Conservation (phyloP, 192 early-diverging fungal genomes). For the Backusella sp. region DNA sequence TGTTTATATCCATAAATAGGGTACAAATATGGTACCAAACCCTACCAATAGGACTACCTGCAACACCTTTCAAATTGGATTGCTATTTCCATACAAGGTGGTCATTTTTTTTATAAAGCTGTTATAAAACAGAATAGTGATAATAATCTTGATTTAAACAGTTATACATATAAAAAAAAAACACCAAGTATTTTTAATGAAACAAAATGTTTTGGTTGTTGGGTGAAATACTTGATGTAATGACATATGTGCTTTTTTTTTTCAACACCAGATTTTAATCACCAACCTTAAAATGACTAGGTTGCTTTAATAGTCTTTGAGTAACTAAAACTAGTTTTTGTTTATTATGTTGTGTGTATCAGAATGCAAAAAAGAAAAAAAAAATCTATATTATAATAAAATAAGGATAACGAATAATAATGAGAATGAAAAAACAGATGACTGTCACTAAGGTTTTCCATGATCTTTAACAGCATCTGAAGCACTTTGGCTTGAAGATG, state of each 20-base stretch:
- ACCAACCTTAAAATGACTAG: neutral
- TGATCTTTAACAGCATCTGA: conserved; percentile 32
- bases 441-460: neutral
- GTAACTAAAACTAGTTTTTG: neutral
- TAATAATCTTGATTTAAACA: no score
- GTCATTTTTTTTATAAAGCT: no score
- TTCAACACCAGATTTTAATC: neutral
- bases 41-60: no score
- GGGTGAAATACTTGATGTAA: neutral
- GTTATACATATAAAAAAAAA: no score
- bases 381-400: neutral
- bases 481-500: conserved; percentile 35
- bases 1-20: no score
- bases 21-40: no score
- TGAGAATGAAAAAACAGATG: neutral
- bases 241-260: neutral
- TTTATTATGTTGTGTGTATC: neutral
- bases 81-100: no score
- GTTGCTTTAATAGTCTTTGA: neutral
- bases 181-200: neutral
- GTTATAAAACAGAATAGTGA: no score
- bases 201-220: neutral
- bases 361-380: neutral
- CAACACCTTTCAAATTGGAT: no score
- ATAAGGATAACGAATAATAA: neutral